Evolutionary conservation across 768 basidiomycete genomes (phyloP).

Genomic region (Boletus rubescentipes): DNA sequence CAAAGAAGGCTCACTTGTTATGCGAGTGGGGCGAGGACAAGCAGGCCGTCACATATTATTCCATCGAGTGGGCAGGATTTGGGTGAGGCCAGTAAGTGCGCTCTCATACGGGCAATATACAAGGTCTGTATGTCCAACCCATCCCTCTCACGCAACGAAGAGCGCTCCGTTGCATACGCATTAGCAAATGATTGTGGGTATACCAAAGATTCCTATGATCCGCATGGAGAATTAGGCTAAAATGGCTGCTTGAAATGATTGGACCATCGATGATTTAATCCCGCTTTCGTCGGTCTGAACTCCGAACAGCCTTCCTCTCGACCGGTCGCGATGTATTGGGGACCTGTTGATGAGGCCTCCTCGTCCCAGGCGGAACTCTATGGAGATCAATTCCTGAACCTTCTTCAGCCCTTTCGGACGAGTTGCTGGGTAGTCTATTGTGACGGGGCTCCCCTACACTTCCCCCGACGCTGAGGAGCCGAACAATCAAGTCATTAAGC

Average conservation of each 20-base stretch:
- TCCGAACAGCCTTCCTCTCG: constrained; percentile 23
- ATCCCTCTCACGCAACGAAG: background rate
- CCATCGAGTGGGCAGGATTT: constrained; percentile 91
- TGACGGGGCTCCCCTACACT: constrained; percentile 19
- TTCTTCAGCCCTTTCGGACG: constrained; percentile 61
- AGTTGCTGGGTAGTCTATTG: constrained; percentile 43
- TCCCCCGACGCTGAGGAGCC: constrained; percentile 56
- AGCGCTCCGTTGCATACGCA: constrained; percentile 5
- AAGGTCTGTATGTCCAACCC: background rate
- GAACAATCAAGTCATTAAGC: constrained; percentile 71
- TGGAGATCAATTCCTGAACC: constrained; percentile 42
- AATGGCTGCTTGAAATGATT: constrained; percentile 10
- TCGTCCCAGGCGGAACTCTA: constrained; percentile 8
- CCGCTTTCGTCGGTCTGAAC: constrained; percentile 44
- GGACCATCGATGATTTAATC: constrained; percentile 35
- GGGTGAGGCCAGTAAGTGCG: constrained; percentile 46
- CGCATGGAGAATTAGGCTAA: constrained; percentile 15
- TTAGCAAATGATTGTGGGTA: constrained; percentile 15
- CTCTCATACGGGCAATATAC: background rate
- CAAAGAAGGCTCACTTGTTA: constrained; percentile 92
- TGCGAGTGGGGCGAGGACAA: constrained; percentile 83
- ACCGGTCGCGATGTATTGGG: constrained; percentile 4
- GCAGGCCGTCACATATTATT: constrained; percentile 67
- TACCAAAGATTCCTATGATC: constrained; percentile 9
- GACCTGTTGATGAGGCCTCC: constrained; percentile 11